A percentile compares a stretch with the other conserved stretches of the same genome.
phyloP scores from a whole-genome alignment of 257 asterid species.

The Jacaranda mimosifolia region DNA sequence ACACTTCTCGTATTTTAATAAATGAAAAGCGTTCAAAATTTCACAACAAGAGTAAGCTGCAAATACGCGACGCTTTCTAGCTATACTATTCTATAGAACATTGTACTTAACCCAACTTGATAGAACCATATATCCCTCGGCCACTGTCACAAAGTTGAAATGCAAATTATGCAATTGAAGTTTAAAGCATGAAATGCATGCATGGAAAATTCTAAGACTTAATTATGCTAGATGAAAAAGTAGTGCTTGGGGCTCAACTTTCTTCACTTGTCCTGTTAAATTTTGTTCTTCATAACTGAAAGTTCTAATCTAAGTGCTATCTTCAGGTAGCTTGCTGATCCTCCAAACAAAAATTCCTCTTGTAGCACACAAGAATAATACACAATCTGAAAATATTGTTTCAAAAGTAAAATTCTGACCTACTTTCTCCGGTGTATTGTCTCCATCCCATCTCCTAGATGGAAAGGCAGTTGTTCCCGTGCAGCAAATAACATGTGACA shows the following conservation, averaged over 20 bases:
- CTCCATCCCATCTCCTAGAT: conserved; percentile 96
- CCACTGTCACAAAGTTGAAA: background rate
- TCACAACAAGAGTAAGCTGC: background rate
- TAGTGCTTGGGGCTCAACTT: conserved; percentile 3
- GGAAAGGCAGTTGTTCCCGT: conserved; percentile 99
- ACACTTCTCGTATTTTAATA: background rate
- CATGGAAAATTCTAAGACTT: background rate
- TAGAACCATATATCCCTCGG: background rate
- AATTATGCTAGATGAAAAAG: background rate
- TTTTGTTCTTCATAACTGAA: background rate
- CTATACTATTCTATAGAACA: background rate
- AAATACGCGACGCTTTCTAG: background rate
- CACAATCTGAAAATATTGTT: background rate
- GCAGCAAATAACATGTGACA: conserved; percentile 93
- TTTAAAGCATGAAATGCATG: conserved; percentile 10
- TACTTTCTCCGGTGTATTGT: conserved; percentile 95
- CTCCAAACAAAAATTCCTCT: conserved; percentile 8
- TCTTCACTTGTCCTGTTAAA: background rate
- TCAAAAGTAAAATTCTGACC: conserved; percentile 60
- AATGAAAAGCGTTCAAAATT: background rate
- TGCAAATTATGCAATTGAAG: background rate
- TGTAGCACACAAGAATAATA: conserved; percentile 10
- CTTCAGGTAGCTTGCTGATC: background rate
- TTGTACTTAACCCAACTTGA: background rate
- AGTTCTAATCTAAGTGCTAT: background rate